Conservation (phyloP, 345 rosid species). For the Eutrema yunnanense region DNA sequence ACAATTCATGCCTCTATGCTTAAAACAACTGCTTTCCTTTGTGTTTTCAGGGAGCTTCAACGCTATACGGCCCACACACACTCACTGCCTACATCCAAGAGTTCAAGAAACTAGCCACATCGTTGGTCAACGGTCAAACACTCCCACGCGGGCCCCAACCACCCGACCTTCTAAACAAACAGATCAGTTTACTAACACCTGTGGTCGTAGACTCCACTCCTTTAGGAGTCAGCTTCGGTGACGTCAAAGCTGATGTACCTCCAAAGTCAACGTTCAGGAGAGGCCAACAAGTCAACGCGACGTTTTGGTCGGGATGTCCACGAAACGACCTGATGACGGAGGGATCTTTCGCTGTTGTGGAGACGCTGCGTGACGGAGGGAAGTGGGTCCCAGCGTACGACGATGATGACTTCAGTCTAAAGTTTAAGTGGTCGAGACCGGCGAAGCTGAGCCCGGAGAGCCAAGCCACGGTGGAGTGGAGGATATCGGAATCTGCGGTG, state of each 20-base stretch:
- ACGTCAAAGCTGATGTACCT: conserved; percentile 57
- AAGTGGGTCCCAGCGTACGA: conserved; percentile 71
- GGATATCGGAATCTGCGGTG: conserved; percentile 50
- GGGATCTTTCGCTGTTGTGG: conserved; percentile 82
- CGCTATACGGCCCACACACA: conserved; percentile 79
- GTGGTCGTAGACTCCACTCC: conserved; percentile 68
- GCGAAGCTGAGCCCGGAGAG: conserved; percentile 55
- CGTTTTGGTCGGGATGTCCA: conserved; percentile 91
- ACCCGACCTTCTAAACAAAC: conserved; percentile 64
- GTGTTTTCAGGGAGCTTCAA: conserved; percentile 73
- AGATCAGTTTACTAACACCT: conserved; percentile 66
- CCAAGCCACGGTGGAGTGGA: conserved; percentile 69
- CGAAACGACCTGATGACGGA: conserved; percentile 87
- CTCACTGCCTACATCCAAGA: conserved; percentile 80
- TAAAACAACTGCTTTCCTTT: not conserved
- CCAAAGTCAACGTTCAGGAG: conserved; percentile 53
- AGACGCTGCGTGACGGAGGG: conserved; percentile 47
- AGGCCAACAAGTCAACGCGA: conserved; percentile 51
- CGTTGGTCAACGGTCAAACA: conserved; percentile 43
- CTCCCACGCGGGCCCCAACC: conserved; percentile 58
- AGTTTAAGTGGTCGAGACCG: conserved; percentile 82
- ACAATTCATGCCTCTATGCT: not conserved
- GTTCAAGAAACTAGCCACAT: conserved; percentile 69
- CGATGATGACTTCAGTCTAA: conserved; percentile 79
- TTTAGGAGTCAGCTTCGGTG: conserved; percentile 55